Base-by-base conservation (phyloP, 768 basidiomycete species). In the Rhodotorula kratochvilovae region DNA sequence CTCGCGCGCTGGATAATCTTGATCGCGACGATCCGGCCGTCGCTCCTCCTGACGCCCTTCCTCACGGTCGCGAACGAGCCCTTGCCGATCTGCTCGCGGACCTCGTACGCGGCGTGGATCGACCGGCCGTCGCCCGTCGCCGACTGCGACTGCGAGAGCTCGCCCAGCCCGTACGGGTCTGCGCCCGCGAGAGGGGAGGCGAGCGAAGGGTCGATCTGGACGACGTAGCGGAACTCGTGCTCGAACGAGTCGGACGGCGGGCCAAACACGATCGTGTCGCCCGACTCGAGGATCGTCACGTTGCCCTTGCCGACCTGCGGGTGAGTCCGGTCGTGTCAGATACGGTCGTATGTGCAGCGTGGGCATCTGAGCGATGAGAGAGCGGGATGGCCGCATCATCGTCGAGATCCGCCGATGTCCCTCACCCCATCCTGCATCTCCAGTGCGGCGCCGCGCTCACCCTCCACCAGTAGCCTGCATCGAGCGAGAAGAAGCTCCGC, bases 11-110 rank as follows among this genome's bases (percentile, higher is more conserved):
- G 57, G 70, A 94, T 91, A 83, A 92, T 88, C 83, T 98, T 98
- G 80, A 94, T 87, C 0, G 95, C 95, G 72, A 85, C 88, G 84
- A 87, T 87, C 67, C 85, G 81, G 19, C 91, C 91, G 19, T 88
- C 89, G 31, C 81, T 79, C 17, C 87, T 86, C 75, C 87, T 85
- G 56, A 93, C 83, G 2, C 90, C 92, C 79, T 89, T 90, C 82
- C 88, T 85, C 29, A 97, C 95, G 17, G 88, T 89, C 8, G 92
- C 95, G 78, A 96, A 98, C 5, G 91, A 88, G 16, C 95, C 95
- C 76, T 88, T 89, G 63, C 95, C 95, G 6, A 97, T 67, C 79
- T 81, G 72, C 39, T 76, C 75, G 75, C 80, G 68, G 10, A 83
- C 71, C 66, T 82, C 79, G 74, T 83, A 84, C 57, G 78, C 72